Conservation (phyloP, 176 grass and related monocot genomes). For the Oryza punctata region DNA sequence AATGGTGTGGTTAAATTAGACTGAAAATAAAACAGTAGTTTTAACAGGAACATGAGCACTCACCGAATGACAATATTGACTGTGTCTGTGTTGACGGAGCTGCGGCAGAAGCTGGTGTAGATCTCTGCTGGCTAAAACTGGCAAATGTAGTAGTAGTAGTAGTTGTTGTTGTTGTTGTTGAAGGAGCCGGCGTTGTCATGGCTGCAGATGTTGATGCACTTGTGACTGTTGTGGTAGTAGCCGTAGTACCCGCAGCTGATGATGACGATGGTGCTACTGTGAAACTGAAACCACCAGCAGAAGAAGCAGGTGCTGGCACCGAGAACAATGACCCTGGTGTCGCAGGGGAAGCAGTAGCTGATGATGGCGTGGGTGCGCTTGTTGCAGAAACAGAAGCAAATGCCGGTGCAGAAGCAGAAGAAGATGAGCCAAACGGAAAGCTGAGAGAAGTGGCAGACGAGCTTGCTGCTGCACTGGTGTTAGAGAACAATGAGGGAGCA, state of each 20-base stretch:
- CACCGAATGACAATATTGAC: slow-evolving; percentile 60
- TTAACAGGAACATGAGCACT: slow-evolving; percentile 26
- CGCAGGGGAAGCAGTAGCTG: slow-evolving; percentile 41
- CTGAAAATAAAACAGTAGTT: slow-evolving; percentile 20
- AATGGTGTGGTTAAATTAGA: background rate
- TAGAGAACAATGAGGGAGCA: slow-evolving; percentile 45
- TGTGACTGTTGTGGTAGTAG: slow-evolving; percentile 47
- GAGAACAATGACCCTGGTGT: slow-evolving; percentile 55
- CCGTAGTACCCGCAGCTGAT: slow-evolving; percentile 40
- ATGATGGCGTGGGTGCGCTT: slow-evolving; percentile 29
- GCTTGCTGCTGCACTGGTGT: slow-evolving; percentile 34
- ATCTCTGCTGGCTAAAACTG: slow-evolving; percentile 52
- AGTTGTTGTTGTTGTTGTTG: slow-evolving; percentile 22
- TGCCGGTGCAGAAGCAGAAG: slow-evolving; percentile 41
- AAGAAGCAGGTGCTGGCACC: slow-evolving; percentile 32
- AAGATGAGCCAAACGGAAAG: slow-evolving; percentile 51
- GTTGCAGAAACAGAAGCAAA: slow-evolving; percentile 38
- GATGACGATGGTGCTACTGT: slow-evolving; percentile 43
- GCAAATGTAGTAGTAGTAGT: slow-evolving; percentile 45
- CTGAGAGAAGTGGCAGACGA: slow-evolving; percentile 36
- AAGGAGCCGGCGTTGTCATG: slow-evolving; percentile 28
- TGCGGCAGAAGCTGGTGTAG: slow-evolving; percentile 47
- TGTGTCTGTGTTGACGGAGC: slow-evolving; percentile 39
- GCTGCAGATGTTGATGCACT: slow-evolving; percentile 48
- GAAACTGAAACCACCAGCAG: slow-evolving; percentile 49